Evolutionary conservation across 768 basidiomycete species (phyloP), one percentile per base, ranked within the genome.

Genomic region (Leccinum truebloodii): DNA sequence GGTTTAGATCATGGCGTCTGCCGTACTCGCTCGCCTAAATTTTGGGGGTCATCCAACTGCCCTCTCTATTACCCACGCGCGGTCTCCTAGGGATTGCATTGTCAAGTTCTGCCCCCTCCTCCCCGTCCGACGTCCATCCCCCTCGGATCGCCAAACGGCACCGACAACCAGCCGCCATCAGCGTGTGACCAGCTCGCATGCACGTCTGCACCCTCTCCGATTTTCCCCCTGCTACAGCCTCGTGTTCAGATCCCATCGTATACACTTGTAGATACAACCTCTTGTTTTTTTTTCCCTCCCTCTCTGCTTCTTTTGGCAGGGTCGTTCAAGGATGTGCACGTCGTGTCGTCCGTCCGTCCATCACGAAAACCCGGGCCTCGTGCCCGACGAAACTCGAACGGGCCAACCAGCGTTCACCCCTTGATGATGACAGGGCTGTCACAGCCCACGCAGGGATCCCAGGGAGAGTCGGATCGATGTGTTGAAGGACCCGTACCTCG

Each of bases 31-130:
- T 71, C 71, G 70, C 66, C 37, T 74, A 74, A 72, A 66, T 69
- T 73, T 73, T 54, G 67, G 60, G 73, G 72, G 64, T 51, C 35
- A 59, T 58, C 50, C 59, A 58, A 50, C 50, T 54, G 8, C 52
- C 54, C 57, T 35, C 49, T 51, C 52, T 41, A 50, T 46, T 28
- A 51, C 63, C 56, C 67, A 61, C 64, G 67, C 71, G 67, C 73
- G 73, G 71, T 69, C 67, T 73, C 73, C 73, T 69, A 69, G 73
- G 71, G 69, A 57, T 37, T 35, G 30, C 16, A 49, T 20, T n/a
- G 52, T 24, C 4, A 5, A 35, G 34, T 13, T 35, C 34, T 35
- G 34, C 10, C 9, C 16, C 14, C 20, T 20, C 39, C 28, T 9
- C 49, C 22, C 20, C 9, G 30, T 30, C 30, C 30, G 30, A 30